These are phyloP conservation scores for Albizia julibrissin DNA, from an alignment of 306 rosid species.

Conservation along the genomic window DNA sequence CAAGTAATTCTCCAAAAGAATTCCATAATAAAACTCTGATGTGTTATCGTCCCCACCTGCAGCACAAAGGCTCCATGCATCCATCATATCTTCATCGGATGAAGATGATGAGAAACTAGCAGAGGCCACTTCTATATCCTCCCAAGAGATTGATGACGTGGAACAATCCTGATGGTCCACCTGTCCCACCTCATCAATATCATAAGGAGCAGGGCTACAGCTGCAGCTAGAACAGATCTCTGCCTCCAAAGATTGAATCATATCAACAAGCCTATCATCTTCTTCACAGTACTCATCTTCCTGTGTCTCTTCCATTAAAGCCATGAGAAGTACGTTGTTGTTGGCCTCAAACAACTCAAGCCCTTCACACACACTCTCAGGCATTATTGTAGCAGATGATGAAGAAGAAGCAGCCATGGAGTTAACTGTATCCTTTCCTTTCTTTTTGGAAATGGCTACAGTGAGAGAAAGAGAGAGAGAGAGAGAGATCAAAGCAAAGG, in stretches of 20 bases:
- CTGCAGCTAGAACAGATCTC: conserved; percentile 15
- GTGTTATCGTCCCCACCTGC: background rate
- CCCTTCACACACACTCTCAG: conserved; percentile 30
- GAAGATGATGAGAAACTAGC: background rate
- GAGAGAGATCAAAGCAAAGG: background rate
- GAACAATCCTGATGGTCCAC: conserved; percentile 40
- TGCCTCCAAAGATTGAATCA: conserved; percentile 61
- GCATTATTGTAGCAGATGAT: background rate
- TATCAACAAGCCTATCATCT: conserved; percentile 44
- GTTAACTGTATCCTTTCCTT: background rate
- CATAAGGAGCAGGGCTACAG: background rate
- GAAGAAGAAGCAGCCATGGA: conserved; percentile 32
- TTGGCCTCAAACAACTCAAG: conserved; percentile 39
- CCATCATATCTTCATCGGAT: conserved; percentile 15
- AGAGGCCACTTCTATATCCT: conserved; percentile 38
- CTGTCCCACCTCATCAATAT: conserved; percentile 24
- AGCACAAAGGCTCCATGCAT: background rate
- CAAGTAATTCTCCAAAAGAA: conserved; percentile 20
- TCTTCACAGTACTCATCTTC: conserved; percentile 45
- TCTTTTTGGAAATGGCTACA: background rate
- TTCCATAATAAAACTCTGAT: conserved; percentile 18
- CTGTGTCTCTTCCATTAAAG: conserved; percentile 45
- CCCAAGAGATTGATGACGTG: conserved; percentile 28
- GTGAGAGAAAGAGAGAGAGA: conserved; percentile 6
- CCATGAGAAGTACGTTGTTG: conserved; percentile 41